Conservation (phyloP, 2,329 filamentous ascomycete species). For the Apiospora pterosperma region DNA sequence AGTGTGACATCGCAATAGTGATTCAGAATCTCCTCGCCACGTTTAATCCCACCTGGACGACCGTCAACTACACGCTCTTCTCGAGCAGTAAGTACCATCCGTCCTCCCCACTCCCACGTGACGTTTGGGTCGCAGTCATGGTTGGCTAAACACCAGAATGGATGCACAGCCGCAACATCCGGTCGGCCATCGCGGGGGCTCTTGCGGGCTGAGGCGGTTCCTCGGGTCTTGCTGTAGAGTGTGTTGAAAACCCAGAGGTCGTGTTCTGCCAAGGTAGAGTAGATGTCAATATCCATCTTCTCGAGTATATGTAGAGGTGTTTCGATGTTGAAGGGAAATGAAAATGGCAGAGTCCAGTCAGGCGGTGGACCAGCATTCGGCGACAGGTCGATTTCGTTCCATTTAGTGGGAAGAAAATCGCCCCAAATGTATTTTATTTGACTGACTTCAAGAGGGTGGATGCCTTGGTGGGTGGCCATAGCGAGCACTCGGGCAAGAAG, state of each 20-base stretch:
- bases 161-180: conserved; percentile 90
- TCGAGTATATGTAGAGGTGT: conserved; percentile 74
- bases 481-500: conserved; percentile 61
- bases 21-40: conserved; percentile 82
- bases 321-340: conserved; percentile 72
- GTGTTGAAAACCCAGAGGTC: conserved; percentile 88
- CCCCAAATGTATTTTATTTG: conserved; percentile 69
- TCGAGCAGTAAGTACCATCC: conserved; percentile 67
- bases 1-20: conserved; percentile 91
- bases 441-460: conserved; percentile 60
- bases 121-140: conserved; percentile 96
- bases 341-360: conserved; percentile 71
- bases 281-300: conserved; percentile 82
- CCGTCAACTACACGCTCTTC: conserved; percentile 52
- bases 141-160: conserved; percentile 94
- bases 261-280: conserved; percentile 52
- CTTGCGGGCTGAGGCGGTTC: conserved; percentile 83
- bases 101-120: conserved; percentile 85
- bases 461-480: conserved; percentile 57
- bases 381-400: conserved; percentile 52
- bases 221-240: conserved; percentile 87
- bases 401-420: conserved; percentile 53
- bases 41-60: conserved; percentile 59
- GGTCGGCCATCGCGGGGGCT: conserved; percentile 75
- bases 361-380: conserved; percentile 55